Percentiles rank a stretch among this genome's conserved stretches.
Evolutionary conservation across 2,329 filamentous ascomycete genomes (phyloP).

Genomic region (Talaromyces sp.): DNA sequence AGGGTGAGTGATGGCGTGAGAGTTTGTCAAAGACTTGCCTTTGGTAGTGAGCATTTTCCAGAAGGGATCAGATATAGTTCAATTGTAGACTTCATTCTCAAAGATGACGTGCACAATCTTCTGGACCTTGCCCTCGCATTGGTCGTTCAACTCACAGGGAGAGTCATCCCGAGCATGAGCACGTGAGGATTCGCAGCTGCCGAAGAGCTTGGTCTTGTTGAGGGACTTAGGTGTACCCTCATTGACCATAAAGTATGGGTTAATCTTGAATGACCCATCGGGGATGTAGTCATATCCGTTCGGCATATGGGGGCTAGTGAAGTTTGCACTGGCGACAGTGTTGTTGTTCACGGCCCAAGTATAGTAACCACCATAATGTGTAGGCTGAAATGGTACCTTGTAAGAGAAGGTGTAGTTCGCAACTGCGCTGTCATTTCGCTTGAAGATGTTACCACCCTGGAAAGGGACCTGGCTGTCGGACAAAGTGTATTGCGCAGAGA

Average conservation of each 20-base stretch:
- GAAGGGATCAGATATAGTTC: slow-evolving; percentile 18
- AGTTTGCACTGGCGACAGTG: slow-evolving; percentile 16
- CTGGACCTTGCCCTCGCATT: slow-evolving; percentile 10
- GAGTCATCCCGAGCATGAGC: background rate
- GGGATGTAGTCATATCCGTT: background rate
- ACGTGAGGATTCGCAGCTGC: background rate
- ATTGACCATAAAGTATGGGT: background rate
- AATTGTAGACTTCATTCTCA: slow-evolving; percentile 20
- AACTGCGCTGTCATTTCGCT: background rate
- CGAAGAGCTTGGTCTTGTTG: background rate
- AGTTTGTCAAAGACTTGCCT: slow-evolving; percentile 18
- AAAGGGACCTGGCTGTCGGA: background rate
- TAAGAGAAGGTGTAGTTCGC: slow-evolving; percentile 1
- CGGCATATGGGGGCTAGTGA: slow-evolving; percentile 6
- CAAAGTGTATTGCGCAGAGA: background rate
- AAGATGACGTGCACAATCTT: slow-evolving; percentile 20
- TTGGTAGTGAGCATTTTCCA: slow-evolving; percentile 19
- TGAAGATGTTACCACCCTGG: slow-evolving; percentile 5
- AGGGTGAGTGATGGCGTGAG: slow-evolving; percentile 19
- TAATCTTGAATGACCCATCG: slow-evolving; percentile 2
- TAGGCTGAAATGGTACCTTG: slow-evolving; percentile 7
- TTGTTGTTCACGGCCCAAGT: slow-evolving; percentile 18
- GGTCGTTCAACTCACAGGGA: background rate
- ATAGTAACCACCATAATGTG: slow-evolving; percentile 18
- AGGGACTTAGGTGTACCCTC: slow-evolving; percentile 6